Evolutionary conservation across 2,329 filamentous ascomycete species (phyloP), one percentile per base, ranked within the genome.

Genomic region (Claviceps sp.): DNA sequence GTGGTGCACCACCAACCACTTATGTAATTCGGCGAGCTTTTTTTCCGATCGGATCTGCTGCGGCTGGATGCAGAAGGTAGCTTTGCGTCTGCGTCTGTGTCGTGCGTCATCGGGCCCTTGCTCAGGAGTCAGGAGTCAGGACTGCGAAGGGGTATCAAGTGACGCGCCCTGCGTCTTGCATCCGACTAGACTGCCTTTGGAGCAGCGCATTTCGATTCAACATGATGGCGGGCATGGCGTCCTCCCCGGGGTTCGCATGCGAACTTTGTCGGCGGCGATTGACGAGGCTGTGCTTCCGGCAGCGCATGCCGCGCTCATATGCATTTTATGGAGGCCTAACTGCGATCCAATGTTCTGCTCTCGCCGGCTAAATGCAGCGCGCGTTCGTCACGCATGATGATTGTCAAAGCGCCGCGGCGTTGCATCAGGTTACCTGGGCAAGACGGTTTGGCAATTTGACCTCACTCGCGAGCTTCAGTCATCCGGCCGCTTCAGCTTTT

Each of bases 1-100:
- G 34, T 41, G 24, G 49, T 54, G 49, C 46, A 54, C 30, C 49
- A 54, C 52, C 49, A 49, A 49, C 30, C 30, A 34, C 9, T 34
- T 34, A n/a, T n/a, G n/a, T n/a, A 11, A 24, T 24, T 51, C 41
- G 52, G 52, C 48, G 30, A 51, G 34, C 34, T 26, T 24, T 36
- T 30, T 36, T 45, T 42, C 52, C 48, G 42, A 44, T 41, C 45
- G 18, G 37, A 34, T 47, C 44, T 47, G 3, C 26, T 18, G 42
- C 46, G 42, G 30, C 26, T 45, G 38, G 22, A 22, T 47, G 42
- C 36, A 42, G 43, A 47, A 47, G 49, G 37, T 47, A 24, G 36
- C 20, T 26, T 38, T 45, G 30, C 30, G 30, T 30, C 26, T 30
- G 26, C n/a, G 11, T 24, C 36, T 37, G 24, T 30, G 9, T 30